A percentile compares a stretch with the other conserved stretches of the same genome.
These are phyloP conservation scores for Neopestalotiopsis sp. DNA, from an alignment of 2,329 filamentous ascomycete genomes.

Conservation along the genomic window DNA sequence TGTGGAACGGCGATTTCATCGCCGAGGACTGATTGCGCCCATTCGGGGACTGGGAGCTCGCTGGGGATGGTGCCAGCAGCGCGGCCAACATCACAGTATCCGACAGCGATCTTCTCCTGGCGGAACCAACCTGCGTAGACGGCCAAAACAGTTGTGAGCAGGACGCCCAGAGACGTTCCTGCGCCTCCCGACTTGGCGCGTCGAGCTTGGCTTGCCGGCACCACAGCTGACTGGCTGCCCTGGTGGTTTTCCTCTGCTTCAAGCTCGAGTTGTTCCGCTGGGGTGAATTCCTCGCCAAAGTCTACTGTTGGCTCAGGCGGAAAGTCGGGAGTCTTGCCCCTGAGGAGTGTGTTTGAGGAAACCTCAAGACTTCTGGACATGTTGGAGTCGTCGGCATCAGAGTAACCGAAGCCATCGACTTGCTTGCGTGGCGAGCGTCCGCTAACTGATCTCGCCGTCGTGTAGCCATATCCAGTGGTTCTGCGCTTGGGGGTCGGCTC, in stretches of 20 bases:
- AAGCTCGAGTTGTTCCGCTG: slow-evolving; percentile 84
- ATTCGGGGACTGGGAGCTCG: slow-evolving; percentile 48
- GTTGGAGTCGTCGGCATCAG: slow-evolving; percentile 58
- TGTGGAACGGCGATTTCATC: slow-evolving; percentile 72
- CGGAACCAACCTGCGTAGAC: slow-evolving; percentile 85
- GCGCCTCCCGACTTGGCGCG: slow-evolving; percentile 50
- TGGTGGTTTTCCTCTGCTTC: slow-evolving; percentile 69
- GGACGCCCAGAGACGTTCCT: slow-evolving; percentile 71
- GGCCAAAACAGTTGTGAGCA: slow-evolving; percentile 72
- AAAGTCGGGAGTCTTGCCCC: slow-evolving; percentile 39
- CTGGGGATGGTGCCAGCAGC: slow-evolving; percentile 58
- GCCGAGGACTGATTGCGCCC: slow-evolving; percentile 44
- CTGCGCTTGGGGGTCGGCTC: slow-evolving; percentile 57
- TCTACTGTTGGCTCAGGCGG: slow-evolving; percentile 54
- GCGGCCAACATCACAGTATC: slow-evolving; percentile 88
- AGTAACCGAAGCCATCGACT: slow-evolving; percentile 50
- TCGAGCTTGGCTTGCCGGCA: slow-evolving; percentile 42
- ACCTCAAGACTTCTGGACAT: slow-evolving; percentile 65
- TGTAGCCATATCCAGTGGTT: slow-evolving; percentile 49
- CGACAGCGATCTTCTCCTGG: slow-evolving; percentile 94
- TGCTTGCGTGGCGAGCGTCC: slow-evolving; percentile 50
- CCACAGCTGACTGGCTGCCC: slow-evolving; percentile 53
- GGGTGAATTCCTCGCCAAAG: slow-evolving; percentile 90
- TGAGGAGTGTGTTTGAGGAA: slow-evolving; percentile 49
- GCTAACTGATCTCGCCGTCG: slow-evolving; percentile 44